Base-by-base conservation (phyloP, 306 rosid genomes). In the Vicia sativa region DNA sequence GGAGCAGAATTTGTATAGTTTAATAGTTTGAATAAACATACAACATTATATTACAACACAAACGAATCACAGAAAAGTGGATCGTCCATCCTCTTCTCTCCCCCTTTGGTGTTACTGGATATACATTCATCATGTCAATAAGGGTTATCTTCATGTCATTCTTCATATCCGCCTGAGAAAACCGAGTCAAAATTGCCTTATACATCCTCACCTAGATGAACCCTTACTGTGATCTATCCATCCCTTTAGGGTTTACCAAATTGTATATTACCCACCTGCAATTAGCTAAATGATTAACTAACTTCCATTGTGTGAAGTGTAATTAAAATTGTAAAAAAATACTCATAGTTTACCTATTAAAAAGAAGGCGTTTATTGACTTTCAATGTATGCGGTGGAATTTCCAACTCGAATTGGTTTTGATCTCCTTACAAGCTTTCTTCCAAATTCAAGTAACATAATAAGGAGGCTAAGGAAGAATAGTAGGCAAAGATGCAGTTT, bases 341-440 rank as follows among this genome's bases (percentile, higher is more conserved):
- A 39, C 19, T 66, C 21, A 45, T 62, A 38, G 25, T 7, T 67
- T 78, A 88, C 88, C 84, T 19, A 39, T 15, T 48, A 49, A 73
- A 64, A 19, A 28, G 46, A 71, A 12, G 41, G 50, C 72, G 49
- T 60, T 62, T 62, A 72, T 53, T 56, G 75, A 10, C 58, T 34
- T 13, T 55, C 53, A 52, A 79, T 46, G 71, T 59, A 72, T 26
- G 87, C 28, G 4, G 67, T 25, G 71, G 97, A 76, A 59, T 75
- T 41, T 79, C 80, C 85, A 52, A 85, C 87, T 84, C 88, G 82
- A 67, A 71, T 89, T 9, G 96, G 83, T 70, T 95, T 95, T 67
- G 84, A 67, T 42, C 78, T 76, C 75, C 68, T 77, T 11, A 90
- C 59, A 62, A 74, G 31, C 81, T 64, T 85, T 68, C 81, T 62